Evolutionary conservation across 345 rosid species (phyloP), one percentile per base, ranked within the genome.

Genomic region (Brassica incana): DNA sequence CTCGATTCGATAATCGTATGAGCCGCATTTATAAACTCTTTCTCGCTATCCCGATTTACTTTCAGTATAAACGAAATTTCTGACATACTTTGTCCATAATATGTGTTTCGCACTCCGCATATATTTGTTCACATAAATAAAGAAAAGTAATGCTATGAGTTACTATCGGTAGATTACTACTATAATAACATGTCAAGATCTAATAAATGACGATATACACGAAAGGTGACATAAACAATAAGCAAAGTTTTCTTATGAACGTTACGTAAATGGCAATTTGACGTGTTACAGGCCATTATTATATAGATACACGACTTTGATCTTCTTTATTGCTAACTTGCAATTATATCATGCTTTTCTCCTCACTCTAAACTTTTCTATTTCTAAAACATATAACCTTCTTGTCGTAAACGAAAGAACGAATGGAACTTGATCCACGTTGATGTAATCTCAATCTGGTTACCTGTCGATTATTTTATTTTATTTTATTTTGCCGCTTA

Each of bases 351-450:
- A 75, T 73, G 30, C 2, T 59, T 58, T 6, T 35, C 11, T 35
- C 20, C 14, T 1, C 54, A 58, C 67, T 16, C 14, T 3, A 16
- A 8, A 15, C 8, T 11, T 10, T 11, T 6, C n/a, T 5, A 12
- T 12, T 38, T 25, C 27, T 72, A 72, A 61, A 38, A 36, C 70
- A 59, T 1, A 18, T 5, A 0, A 72, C 56, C 7, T 66, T 66
- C 25, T 66, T 36, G 70, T 66, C 70, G 73, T 27, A 67, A 38
- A 58, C 67, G 79, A 69, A 58, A 76, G 50, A 67, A 76, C 25
- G 79, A 76, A 45, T 35, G 0, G 77, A 72, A 65, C 23, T 54
- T 15, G 45, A 65, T 59, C 43, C 78, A 79, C 73, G 74, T 79
- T 72, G 29, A 30, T 61, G 12, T 27, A 27, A 27, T 20, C 67